Percentiles rank a stretch among this genome's conserved stretches.
These are phyloP conservation scores for Vigna radiata DNA, from an alignment of 306 rosid species.

Conservation along the genomic window DNA sequence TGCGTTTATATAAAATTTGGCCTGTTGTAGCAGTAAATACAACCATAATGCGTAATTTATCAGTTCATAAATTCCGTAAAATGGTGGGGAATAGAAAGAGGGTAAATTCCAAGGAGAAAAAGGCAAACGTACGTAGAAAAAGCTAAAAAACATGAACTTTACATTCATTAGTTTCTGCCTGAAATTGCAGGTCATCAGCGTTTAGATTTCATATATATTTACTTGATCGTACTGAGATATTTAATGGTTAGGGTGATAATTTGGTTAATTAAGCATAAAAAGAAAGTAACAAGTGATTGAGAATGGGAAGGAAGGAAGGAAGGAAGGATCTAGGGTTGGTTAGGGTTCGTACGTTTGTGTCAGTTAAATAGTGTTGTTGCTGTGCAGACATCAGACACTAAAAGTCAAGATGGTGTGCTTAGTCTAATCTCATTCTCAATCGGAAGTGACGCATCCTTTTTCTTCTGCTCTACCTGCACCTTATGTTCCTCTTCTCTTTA, in stretches of 20 bases:
- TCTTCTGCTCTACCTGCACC: background rate
- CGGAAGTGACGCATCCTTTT: slow-evolving; percentile 43
- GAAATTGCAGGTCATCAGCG: slow-evolving; percentile 19
- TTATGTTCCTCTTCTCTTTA: background rate
- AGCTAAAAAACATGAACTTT: slow-evolving; percentile 19
- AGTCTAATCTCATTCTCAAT: slow-evolving; percentile 41
- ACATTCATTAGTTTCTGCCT: background rate
- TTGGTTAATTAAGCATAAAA: background rate
- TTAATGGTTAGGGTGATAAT: no score
- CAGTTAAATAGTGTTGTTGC: slow-evolving; percentile 30
- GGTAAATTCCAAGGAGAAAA: slow-evolving; percentile 30
- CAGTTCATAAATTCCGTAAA: background rate
- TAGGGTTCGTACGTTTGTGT: background rate
- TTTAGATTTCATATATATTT: slow-evolving; percentile 5
- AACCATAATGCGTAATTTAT: background rate
- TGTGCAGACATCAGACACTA: slow-evolving; percentile 34
- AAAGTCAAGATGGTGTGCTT: slow-evolving; percentile 35
- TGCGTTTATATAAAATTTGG: background rate
- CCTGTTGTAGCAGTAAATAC: background rate
- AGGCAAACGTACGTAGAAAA: background rate
- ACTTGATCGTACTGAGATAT: background rate
- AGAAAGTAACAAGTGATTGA: background rate
- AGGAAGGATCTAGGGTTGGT: slow-evolving; percentile 25
- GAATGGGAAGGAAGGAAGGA: background rate
- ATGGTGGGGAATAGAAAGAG: background rate